Conservation (phyloP, 1,284 basidiomycete genomes). For the Amylostereum areolatum region DNA sequence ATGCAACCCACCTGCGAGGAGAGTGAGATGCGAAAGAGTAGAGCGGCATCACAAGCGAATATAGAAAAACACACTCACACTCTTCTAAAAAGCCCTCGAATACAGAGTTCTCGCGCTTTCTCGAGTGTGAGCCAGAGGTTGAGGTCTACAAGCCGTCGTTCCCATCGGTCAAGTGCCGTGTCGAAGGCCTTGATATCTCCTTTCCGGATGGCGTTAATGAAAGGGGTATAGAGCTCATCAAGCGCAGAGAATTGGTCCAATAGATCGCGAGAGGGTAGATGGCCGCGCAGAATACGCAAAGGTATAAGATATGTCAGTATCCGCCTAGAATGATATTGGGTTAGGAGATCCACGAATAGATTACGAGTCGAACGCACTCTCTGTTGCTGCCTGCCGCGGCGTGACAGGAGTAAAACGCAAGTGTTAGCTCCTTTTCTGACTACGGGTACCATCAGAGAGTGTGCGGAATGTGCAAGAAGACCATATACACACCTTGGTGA, state of each 20-base stretch:
- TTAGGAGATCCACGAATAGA: slow-evolving; percentile 1
- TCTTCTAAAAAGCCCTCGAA: slow-evolving; percentile 80
- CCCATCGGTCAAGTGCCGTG: slow-evolving; percentile 60
- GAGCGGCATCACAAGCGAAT: neutral
- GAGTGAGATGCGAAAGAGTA: slow-evolving; percentile 2
- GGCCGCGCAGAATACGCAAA: slow-evolving; percentile 80
- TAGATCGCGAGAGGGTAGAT: slow-evolving; percentile 69
- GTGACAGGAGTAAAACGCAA: slow-evolving; percentile 81
- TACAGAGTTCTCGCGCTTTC: slow-evolving; percentile 80
- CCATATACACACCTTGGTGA: slow-evolving; percentile 52
- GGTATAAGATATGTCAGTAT: slow-evolving; percentile 90
- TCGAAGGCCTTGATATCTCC: slow-evolving; percentile 86
- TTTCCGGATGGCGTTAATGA: slow-evolving; percentile 69
- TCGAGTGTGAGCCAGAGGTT: slow-evolving; percentile 87
- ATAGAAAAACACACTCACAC: slow-evolving; percentile 49
- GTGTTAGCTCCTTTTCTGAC: slow-evolving; percentile 79
- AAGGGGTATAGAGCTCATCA: slow-evolving; percentile 72
- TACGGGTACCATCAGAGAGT: slow-evolving; percentile 20
- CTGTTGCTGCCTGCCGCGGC: slow-evolving; percentile 63
- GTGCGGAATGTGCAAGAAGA: neutral
- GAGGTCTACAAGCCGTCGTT: slow-evolving; percentile 69
- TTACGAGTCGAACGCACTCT: slow-evolving; percentile 49
- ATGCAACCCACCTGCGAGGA: slow-evolving; percentile 66
- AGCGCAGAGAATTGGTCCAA: slow-evolving; percentile 69
- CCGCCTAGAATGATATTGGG: slow-evolving; percentile 40